Evolutionary conservation across 2,329 filamentous ascomycete genomes (phyloP).

Genomic region (Pestalotiopsis sp.): DNA sequence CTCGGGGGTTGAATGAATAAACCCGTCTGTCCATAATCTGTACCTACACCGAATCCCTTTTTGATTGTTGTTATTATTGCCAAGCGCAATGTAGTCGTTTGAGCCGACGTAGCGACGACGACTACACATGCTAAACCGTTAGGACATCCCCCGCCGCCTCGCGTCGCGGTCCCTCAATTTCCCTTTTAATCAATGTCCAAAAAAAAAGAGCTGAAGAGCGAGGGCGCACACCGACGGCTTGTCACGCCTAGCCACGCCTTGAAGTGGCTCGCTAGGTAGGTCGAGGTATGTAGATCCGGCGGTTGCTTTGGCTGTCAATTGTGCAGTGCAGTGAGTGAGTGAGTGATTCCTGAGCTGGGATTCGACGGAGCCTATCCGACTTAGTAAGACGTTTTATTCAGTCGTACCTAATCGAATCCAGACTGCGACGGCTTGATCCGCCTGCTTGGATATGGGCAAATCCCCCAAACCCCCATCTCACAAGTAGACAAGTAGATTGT

Average conservation of each 20-base stretch:
- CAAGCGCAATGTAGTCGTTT: not conserved
- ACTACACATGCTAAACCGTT: not conserved
- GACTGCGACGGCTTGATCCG: not conserved
- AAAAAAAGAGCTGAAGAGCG: not conserved
- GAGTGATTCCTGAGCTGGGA: not conserved
- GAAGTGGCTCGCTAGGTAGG: not conserved
- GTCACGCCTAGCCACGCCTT: not conserved
- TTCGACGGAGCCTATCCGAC: not conserved
- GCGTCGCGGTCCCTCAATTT: constrained; percentile 5
- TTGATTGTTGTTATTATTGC: not conserved
- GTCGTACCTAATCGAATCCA: constrained; percentile 3
- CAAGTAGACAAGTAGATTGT: not conserved
- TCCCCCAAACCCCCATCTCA: not conserved
- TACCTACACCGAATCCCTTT: not conserved
- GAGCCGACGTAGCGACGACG: not conserved
- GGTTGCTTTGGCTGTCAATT: not conserved
- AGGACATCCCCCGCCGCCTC: not conserved
- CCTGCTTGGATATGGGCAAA: not conserved
- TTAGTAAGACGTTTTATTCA: constrained; percentile 4
- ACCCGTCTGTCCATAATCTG: not conserved
- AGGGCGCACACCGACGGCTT: not conserved
- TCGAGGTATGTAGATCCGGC: not conserved
- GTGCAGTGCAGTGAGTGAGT: not conserved
- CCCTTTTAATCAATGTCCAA: not conserved
- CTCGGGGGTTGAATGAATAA: too few species aligned